These are phyloP conservation scores for Shiraia sp. DNA, from an alignment of 2,329 filamentous ascomycete species.

Conservation along the genomic window DNA sequence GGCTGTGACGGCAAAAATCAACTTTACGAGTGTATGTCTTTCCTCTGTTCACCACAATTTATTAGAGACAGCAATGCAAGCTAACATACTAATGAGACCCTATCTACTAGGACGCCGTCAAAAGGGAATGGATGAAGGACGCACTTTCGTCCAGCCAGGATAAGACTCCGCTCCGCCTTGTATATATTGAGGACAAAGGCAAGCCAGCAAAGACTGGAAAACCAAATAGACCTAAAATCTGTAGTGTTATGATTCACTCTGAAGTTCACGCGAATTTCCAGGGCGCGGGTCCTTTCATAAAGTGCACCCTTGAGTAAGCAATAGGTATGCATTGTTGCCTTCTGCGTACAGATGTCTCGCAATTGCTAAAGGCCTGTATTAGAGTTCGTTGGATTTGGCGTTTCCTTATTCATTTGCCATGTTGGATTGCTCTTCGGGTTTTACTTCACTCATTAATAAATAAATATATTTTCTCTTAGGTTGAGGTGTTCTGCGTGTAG, in stretches of 20 bases:
- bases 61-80: slow-evolving; percentile 1
- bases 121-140: slow-evolving; percentile 1
- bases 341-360: too few species aligned
- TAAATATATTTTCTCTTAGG: too few species aligned
- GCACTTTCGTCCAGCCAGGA: background rate
- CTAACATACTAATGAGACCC: background rate
- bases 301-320: too few species aligned
- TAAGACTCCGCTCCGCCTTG: slow-evolving; percentile 1
- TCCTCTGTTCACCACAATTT: background rate
- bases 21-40: slow-evolving; percentile 2
- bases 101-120: slow-evolving; percentile 1
- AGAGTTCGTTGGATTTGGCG: too few species aligned
- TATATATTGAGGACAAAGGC: slow-evolving; percentile 1
- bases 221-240: slow-evolving; percentile 1
- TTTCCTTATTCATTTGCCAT: too few species aligned
- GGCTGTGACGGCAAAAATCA: background rate
- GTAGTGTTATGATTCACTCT: slow-evolving; percentile 1
- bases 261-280: background rate
- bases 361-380: too few species aligned
- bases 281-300: background rate
- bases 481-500: too few species aligned
- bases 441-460: too few species aligned
- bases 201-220: background rate
- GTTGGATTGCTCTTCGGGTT: too few species aligned
- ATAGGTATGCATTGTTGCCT: too few species aligned